phyloP scores from a whole-genome alignment of 768 basidiomycete species.

The Kwoniella pini region DNA sequence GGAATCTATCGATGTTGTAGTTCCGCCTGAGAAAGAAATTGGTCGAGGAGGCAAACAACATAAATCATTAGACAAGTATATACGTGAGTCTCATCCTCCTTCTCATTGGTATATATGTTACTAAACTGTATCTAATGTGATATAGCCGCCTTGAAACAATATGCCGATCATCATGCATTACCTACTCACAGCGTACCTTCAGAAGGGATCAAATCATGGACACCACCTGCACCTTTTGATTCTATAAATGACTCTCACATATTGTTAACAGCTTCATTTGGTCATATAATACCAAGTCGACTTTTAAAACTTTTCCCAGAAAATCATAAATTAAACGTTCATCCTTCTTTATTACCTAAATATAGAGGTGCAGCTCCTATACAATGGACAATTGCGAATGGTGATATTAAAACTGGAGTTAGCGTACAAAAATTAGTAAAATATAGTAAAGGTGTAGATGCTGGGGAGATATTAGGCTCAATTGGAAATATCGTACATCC shows the following conservation, averaged over 20 bases:
- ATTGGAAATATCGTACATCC: slow-evolving; percentile 61
- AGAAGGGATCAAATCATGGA: slow-evolving; percentile 67
- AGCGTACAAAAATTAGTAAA: slow-evolving; percentile 65
- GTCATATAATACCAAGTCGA: slow-evolving; percentile 70
- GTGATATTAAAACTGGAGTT: slow-evolving; percentile 71
- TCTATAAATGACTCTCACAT: slow-evolving; percentile 56
- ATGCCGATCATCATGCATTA: slow-evolving; percentile 62
- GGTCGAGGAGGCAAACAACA: slow-evolving; percentile 64
- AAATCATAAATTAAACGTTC: slow-evolving; percentile 73
- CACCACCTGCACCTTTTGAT: slow-evolving; percentile 58
- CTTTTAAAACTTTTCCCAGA: slow-evolving; percentile 67
- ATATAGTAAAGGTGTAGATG: slow-evolving; percentile 75
- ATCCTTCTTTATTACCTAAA: slow-evolving; percentile 80
- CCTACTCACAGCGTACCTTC: slow-evolving; percentile 67
- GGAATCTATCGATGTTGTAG: slow-evolving; percentile 67
- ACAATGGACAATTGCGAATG: slow-evolving; percentile 74
- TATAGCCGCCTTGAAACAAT: slow-evolving; percentile 71
- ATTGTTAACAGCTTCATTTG: slow-evolving; percentile 86
- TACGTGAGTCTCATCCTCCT: slow-evolving; percentile 4
- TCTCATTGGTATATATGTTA: no score
- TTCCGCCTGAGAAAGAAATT: slow-evolving; percentile 67
- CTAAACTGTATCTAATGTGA: no score
- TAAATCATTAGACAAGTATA: slow-evolving; percentile 13
- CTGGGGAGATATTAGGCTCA: slow-evolving; percentile 68
- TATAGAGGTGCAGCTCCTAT: slow-evolving; percentile 92